Percentiles rank a stretch among this genome's conserved stretches.
Evolutionary conservation across 345 rosid species (phyloP).

Genomic region (Eucalyptus tenuipes): DNA sequence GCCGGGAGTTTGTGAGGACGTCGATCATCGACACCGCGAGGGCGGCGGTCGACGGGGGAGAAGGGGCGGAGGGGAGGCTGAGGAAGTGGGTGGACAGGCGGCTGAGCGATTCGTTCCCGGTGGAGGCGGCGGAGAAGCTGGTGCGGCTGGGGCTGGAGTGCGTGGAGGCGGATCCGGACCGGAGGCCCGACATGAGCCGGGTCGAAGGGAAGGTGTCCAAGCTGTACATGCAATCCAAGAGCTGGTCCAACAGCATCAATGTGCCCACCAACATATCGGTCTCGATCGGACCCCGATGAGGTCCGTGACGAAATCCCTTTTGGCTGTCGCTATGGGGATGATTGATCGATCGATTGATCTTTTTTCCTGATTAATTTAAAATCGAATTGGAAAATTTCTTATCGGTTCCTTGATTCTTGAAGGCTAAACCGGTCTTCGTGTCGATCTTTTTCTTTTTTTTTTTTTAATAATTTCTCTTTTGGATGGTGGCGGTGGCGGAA

Average conservation of each 20-base stretch:
- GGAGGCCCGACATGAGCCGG: slow-evolving; percentile 78
- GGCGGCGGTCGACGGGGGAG: slow-evolving; percentile 12
- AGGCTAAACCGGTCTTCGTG: background rate
- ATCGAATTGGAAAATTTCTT: background rate
- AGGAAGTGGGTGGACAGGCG: slow-evolving; percentile 74
- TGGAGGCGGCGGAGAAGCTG: slow-evolving; percentile 46
- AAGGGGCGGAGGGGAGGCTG: slow-evolving; percentile 15
- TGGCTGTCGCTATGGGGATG: background rate
- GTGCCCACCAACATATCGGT: slow-evolving; percentile 45
- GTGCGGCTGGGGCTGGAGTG: slow-evolving; percentile 58
- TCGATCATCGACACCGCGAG: slow-evolving; percentile 57
- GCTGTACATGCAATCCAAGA: slow-evolving; percentile 40
- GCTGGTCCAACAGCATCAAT: slow-evolving; percentile 40
- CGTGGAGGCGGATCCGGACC: slow-evolving; percentile 43
- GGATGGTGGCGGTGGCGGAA: background rate
- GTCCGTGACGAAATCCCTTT: background rate
- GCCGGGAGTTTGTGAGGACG: slow-evolving; percentile 32
- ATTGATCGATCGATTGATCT: background rate
- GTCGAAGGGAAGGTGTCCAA: slow-evolving; percentile 75
- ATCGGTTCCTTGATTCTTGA: background rate
- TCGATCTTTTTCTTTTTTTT: background rate
- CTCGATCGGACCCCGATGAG: slow-evolving; percentile 53
- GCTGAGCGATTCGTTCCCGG: slow-evolving; percentile 70
- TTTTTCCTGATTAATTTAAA: background rate
- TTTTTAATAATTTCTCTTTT: background rate